Evolutionary conservation across 805 yeast genomes (phyloP), one percentile per base, ranked within the genome.

Genomic region (Teunomyces barrocoloradensis): DNA sequence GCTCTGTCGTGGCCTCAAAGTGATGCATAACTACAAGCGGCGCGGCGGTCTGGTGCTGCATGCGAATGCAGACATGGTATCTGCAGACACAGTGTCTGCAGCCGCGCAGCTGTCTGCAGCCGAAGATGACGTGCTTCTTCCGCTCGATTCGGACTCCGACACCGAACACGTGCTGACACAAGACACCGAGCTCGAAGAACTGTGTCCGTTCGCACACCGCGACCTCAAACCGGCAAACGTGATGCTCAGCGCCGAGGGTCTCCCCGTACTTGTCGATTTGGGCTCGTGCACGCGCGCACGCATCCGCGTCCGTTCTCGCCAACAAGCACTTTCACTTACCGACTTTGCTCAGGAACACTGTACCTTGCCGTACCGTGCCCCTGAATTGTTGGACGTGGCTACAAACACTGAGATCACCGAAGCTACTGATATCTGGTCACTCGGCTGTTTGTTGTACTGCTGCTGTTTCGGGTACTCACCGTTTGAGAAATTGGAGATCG

Each of bases 161-260:
- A 32, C 27, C 50, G 25, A 21, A 43, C 32, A 21, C 25, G 30
- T 21, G 23, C 28, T 20, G 61, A 57, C 27, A 6, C 27, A 6
- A 9, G 70, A 65, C 44, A 79, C 85, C 0, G 85, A 82, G 49
- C 56, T 84, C 43, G 72, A 74, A 23, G 85, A 81, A 46, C 68
- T 79, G 3, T 71, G 78, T 3, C 86, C 92, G 3, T 89, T 79
- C 63, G 92, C 96, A 0, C 97, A 91, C 63, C 69, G 90, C 47
- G 97, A 91, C 62, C 69, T 91, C 47, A 91, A 89, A 60, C 97
- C 97, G 0, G 95, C 94, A 2, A 91, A 89, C 60, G 80, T 90
- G 13, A 85, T 91, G 91, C 68, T 90, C 4, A 76, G 87, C 0
- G 78, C 82, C 38, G 86, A 83, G 50, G 89, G 89, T 2, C 62